Evolutionary conservation across 2,329 filamentous ascomycete genomes (phyloP).

Genomic region (Huntiella moniliformis): DNA sequence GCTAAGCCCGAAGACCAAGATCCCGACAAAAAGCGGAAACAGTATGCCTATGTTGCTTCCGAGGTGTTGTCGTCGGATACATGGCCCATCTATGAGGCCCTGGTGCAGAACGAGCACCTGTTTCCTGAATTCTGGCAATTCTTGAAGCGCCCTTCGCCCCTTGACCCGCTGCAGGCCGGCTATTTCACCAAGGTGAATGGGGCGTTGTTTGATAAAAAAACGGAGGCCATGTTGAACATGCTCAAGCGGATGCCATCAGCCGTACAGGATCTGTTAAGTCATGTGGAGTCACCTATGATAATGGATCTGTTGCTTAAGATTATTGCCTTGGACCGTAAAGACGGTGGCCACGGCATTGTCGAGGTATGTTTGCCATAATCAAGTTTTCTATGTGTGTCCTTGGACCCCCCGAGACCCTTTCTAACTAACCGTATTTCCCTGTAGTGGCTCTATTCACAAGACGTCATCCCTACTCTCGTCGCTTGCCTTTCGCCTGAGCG

Average conservation of each 20-base stretch:
- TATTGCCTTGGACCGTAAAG: conserved; percentile 83
- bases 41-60: conserved; percentile 82
- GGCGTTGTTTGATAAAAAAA: conserved; percentile 93
- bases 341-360: conserved; percentile 79
- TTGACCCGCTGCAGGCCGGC: conserved; percentile 84
- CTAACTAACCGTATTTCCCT: not conserved
- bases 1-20: conserved; percentile 45
- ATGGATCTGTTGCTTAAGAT: conserved; percentile 97
- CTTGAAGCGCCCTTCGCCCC: conserved; percentile 59
- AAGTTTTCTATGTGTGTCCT: not conserved
- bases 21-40: conserved; percentile 74
- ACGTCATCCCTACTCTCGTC: conserved; percentile 71
- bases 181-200: conserved; percentile 99
- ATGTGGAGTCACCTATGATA: conserved; percentile 93
- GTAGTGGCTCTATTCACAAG: conserved; percentile 79
- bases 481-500: conserved; percentile 74
- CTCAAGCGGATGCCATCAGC: conserved; percentile 70
- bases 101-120: conserved; percentile 66
- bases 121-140: conserved; percentile 83
- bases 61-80: conserved; percentile 91
- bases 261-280: conserved; percentile 68
- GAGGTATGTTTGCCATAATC: conserved; percentile 46
- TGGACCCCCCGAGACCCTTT: no score
- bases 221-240: conserved; percentile 85
- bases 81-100: conserved; percentile 86